Evolutionary conservation across 768 basidiomycete genomes (phyloP), one percentile per base, ranked within the genome.

Genomic region (Zangia roseola): DNA sequence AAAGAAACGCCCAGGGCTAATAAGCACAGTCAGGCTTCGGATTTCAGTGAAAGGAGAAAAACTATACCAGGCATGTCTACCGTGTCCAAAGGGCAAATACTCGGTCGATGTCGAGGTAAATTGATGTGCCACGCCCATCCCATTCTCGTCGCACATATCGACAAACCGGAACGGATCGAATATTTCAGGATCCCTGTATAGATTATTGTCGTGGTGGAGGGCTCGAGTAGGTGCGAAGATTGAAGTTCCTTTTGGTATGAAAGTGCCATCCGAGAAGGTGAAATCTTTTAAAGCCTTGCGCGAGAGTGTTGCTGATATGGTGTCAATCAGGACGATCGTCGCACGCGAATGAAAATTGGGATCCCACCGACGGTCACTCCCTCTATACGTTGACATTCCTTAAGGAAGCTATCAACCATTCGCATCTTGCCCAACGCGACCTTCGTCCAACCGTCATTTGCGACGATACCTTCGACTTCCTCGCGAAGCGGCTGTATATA

Each of bases 151-250:
- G 39, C 65, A 55, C 53, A 71, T 62, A 12, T 69, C 58, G 0
- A 69, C 63, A 54, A 79, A 82, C 6, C 81, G 76, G 62, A 77
- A 79, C 0, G 74, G 74, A 20, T 80, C 70, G 47, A 83, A 77
- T 6, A 43, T 52, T 1, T 62, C n/a, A 0, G 76, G 57, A 33
- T 72, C 63, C 5, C 66, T 50, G 43, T 77, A 75, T 10, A 50
- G 1, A 6, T 35, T 23, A 1, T 42, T 37, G 21, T 65, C 61
- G 4, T 10, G 26, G 35, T 70, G 69, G 0, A 60, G 30, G 5
- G 62, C 53, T 20, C 52, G 55, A 0, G 55, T 21, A 2, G 67
- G 51, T 4, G 57, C 55, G 0, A 54, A 40, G 3, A 74, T 13
- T 14, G 54, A 44, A 5, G 62, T 61, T 3, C 68, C 74, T 7